These are phyloP conservation scores for Rhodotorula sp. DNA, from an alignment of 1,284 basidiomycete species.

Conservation along the genomic window DNA sequence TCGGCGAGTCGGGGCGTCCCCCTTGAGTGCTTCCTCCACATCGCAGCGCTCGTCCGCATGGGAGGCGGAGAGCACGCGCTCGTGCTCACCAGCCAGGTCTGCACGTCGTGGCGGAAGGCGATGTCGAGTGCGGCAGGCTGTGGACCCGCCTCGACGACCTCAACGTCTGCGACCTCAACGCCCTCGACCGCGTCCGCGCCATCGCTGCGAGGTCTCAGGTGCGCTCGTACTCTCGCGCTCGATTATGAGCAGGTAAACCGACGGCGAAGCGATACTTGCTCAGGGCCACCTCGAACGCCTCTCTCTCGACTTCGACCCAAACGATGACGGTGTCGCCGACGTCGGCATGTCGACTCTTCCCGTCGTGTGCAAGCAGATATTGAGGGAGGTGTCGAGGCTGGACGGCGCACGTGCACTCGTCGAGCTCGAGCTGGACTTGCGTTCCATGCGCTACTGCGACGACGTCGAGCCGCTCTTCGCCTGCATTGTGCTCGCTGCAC, in stretches of 20 bases:
- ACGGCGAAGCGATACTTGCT: background rate
- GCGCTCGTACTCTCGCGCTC: background rate
- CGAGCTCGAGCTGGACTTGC: constrained; percentile 15
- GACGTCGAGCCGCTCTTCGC: constrained; percentile 10
- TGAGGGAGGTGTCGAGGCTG: constrained; percentile 9
- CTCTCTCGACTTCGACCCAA: background rate
- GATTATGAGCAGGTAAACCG: background rate
- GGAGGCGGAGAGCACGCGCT: background rate
- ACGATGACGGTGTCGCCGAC: background rate
- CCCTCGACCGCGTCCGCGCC: constrained; percentile 9
- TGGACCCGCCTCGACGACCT: constrained; percentile 14
- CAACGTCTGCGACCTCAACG: background rate
- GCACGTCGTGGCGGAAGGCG: constrained; percentile 17
- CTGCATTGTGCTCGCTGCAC: background rate
- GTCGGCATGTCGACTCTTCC: background rate
- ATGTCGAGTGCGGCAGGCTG: constrained; percentile 9
- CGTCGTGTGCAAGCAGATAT: constrained; percentile 4
- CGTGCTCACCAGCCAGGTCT: constrained; percentile 20
- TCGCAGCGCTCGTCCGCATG: constrained; percentile 10
- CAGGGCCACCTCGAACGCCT: background rate
- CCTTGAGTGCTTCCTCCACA: constrained; percentile 21
- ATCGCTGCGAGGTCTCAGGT: constrained; percentile 17
- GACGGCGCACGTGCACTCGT: constrained; percentile 11
- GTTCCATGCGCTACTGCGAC: background rate
- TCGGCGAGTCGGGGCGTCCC: constrained; percentile 4